Evolutionary conservation across 2,329 filamentous ascomycete species (phyloP).

Genomic region (Phaeosphaeria sp.): DNA sequence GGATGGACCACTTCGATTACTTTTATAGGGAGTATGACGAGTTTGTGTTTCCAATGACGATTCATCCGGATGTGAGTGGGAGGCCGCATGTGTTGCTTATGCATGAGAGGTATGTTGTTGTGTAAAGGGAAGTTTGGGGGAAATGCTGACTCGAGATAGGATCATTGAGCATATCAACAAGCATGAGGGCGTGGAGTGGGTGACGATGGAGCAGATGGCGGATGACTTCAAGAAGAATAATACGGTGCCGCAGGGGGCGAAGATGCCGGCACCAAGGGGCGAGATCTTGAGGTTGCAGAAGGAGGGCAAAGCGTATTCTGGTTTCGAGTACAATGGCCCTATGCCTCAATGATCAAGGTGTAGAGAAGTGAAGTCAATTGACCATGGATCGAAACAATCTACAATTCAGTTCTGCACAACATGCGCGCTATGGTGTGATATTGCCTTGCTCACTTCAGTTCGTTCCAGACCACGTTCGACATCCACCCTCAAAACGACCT

Average conservation of each 20-base stretch:
- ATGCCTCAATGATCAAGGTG: conserved; percentile 9
- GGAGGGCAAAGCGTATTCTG: conserved; percentile 35
- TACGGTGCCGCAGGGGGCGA: conserved; percentile 61
- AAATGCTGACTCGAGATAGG: conserved; percentile 24
- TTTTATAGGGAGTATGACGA: conserved; percentile 80
- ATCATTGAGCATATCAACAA: conserved; percentile 74
- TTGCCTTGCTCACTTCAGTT: too few species aligned
- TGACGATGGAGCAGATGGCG: conserved; percentile 74
- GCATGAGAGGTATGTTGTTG: conserved; percentile 67
- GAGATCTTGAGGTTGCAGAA: conserved; percentile 59
- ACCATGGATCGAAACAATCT: too few species aligned
- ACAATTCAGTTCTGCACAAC: too few species aligned
- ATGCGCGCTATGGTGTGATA: too few species aligned
- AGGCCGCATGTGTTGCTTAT: conserved; percentile 75
- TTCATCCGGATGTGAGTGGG: conserved; percentile 71
- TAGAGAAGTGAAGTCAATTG: not conserved
- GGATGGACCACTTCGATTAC: conserved; percentile 73
- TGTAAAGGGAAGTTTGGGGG: not conserved
- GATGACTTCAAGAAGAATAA: conserved; percentile 77
- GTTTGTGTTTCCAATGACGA: conserved; percentile 79
- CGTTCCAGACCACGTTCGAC: too few species aligned
- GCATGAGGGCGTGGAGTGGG: conserved; percentile 69
- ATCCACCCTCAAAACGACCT: not conserved
- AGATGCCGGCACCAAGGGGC: conserved; percentile 65
- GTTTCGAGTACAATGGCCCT: conserved; percentile 27